A percentile compares a stretch with the other conserved stretches of the same genome.
Evolutionary conservation across 495 filamentous ascomycete genomes (phyloP).

Genomic region (Zalerion maritima): DNA sequence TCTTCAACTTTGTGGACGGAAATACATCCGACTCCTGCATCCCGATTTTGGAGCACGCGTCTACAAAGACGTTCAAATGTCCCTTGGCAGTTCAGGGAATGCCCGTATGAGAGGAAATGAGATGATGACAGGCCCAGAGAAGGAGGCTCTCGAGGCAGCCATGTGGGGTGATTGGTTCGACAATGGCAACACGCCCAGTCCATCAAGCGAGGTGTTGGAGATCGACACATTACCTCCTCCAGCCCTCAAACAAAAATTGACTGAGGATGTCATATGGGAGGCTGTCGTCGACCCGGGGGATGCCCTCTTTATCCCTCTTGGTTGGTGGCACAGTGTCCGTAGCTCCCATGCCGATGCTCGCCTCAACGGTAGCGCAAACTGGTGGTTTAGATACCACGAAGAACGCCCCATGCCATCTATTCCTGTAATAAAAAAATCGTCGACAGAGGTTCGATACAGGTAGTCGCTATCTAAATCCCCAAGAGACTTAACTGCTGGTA

Average conservation of each 20-base stretch:
- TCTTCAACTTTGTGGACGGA: slow-evolving; percentile 62
- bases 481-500: no score
- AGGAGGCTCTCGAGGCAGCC: slow-evolving; percentile 43
- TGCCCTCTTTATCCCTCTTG: slow-evolving; percentile 72
- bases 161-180: no score
- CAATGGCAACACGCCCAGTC: no score
- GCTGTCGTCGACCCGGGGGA: slow-evolving; percentile 50
- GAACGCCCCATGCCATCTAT: no score
- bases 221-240: slow-evolving; percentile 4
- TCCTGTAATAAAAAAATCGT: no score
- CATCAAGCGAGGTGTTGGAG: no score
- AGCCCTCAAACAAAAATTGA: no score
- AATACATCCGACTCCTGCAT: slow-evolving; percentile 53
- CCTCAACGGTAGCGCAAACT: slow-evolving; percentile 53
- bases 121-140: slow-evolving; percentile 78
- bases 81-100: slow-evolving; percentile 30
- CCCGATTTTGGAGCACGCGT: slow-evolving; percentile 45
- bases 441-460: no score
- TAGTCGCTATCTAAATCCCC: no score
- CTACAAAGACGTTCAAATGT: slow-evolving; percentile 40
- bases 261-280: slow-evolving; percentile 23
- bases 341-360: slow-evolving; percentile 28
- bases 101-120: slow-evolving; percentile 61
- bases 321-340: slow-evolving; percentile 93
- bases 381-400: slow-evolving; percentile 88